These are phyloP conservation scores for Neofusicoccum sp. DNA, from an alignment of 2,329 filamentous ascomycete genomes.

Conservation along the genomic window DNA sequence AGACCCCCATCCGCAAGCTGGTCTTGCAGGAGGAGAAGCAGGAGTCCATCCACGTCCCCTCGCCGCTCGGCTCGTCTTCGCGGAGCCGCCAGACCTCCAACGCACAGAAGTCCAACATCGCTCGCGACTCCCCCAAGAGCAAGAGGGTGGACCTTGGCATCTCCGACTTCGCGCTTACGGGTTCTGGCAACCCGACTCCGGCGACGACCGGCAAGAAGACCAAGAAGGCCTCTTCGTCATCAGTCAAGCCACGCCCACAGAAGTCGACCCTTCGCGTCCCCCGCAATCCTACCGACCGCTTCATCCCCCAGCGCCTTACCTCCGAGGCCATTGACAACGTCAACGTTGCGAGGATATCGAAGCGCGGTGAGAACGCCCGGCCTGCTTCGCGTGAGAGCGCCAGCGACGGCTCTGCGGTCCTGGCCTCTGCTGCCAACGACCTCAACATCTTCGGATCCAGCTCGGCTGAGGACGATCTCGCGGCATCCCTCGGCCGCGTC, in stretches of 20 bases:
- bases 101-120: constrained; percentile 97
- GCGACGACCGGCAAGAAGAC: constrained; percentile 52
- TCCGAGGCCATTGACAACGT: constrained; percentile 84
- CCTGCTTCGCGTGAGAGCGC: constrained; percentile 69
- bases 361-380: constrained; percentile 50
- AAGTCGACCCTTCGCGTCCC: constrained; percentile 29
- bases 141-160: constrained; percentile 88
- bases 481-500: constrained; percentile 37
- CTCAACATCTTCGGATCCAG: constrained; percentile 62
- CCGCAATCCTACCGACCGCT: constrained; percentile 79
- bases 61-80: constrained; percentile 12
- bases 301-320: constrained; percentile 89
- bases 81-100: constrained; percentile 36
- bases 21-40: constrained; percentile 18
- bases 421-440: constrained; percentile 70
- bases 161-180: constrained; percentile 87
- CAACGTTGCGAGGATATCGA: constrained; percentile 55
- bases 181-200: constrained; percentile 62
- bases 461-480: constrained; percentile 61
- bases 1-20: constrained; percentile 18
- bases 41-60: constrained; percentile 17
- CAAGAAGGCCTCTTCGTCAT: constrained; percentile 32
- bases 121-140: constrained; percentile 69
- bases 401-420: constrained; percentile 69
- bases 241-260: constrained; percentile 32